Evolutionary conservation across 768 basidiomycete species (phyloP).

Genomic region (Cystofilobasidium bisporidii): DNA sequence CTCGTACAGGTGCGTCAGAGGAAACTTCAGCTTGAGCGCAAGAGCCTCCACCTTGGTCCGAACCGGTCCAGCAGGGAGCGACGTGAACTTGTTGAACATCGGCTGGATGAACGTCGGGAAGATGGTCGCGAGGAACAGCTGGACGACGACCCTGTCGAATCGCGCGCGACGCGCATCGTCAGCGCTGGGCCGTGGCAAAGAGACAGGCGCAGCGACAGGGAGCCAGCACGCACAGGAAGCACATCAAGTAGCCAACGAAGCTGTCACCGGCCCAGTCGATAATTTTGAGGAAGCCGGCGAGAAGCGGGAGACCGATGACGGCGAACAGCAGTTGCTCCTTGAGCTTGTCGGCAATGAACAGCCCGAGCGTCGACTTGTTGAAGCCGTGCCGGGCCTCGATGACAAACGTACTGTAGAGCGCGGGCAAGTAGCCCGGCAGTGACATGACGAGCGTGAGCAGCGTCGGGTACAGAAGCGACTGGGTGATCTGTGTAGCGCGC

Average conservation of each 20-base stretch:
- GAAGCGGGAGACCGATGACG: constrained; percentile 69
- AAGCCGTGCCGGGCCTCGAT: constrained; percentile 93
- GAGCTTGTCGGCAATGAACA: constrained; percentile 69
- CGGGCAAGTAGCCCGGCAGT: constrained; percentile 62
- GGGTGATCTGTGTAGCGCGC: constrained; percentile 65
- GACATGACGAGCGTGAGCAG: constrained; percentile 54
- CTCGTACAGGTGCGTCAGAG: constrained; percentile 86
- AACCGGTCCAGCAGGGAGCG: constrained; percentile 65
- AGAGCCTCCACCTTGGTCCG: constrained; percentile 66
- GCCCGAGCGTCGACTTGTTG: constrained; percentile 75
- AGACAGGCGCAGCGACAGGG: neutral
- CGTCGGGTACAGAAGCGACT: constrained; percentile 68
- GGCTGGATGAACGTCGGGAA: constrained; percentile 65
- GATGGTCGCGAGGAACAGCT: constrained; percentile 58
- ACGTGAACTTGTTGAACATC: constrained; percentile 92
- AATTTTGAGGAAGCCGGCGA: constrained; percentile 75
- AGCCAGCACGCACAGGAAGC: constrained; percentile 60
- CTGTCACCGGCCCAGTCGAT: constrained; percentile 88
- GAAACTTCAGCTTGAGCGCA: constrained; percentile 76
- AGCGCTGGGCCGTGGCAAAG: no score
- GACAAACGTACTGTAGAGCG: constrained; percentile 79
- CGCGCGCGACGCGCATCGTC: no score
- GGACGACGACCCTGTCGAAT: constrained; percentile 62
- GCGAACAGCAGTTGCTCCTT: constrained; percentile 68
- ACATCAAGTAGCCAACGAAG: constrained; percentile 90